These are phyloP conservation scores for Plantago ovata DNA, from an alignment of 257 asterid species.

Conservation along the genomic window DNA sequence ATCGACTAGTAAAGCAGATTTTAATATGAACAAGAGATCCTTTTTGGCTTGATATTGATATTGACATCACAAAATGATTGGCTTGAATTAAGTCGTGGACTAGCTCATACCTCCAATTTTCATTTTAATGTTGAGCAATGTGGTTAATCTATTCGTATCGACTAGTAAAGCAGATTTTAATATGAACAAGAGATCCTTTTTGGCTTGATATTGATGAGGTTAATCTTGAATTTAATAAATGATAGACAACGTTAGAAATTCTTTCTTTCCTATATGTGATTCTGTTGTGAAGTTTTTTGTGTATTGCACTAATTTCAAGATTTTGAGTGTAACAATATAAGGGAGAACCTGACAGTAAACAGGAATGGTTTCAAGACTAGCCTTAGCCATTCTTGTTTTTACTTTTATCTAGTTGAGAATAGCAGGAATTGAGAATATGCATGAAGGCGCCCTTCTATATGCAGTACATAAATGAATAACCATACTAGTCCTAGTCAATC, in stretches of 20 bases:
- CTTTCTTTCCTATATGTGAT: not conserved
- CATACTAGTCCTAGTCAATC: not conserved
- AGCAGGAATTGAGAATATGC: not conserved
- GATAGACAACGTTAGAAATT: not conserved
- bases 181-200: no score
- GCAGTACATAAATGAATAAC: not conserved
- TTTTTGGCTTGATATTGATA: no score
- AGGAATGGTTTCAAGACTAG: not conserved
- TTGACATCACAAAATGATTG: no score
- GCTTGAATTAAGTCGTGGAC: no score
- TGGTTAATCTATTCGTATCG: no score
- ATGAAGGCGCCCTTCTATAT: not conserved
- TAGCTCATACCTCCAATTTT: no score
- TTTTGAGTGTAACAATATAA: not conserved
- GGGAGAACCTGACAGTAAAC: not conserved
- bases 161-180: no score
- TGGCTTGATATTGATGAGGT: not conserved
- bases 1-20: no score
- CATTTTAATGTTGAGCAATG: no score
- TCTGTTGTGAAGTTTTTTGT: not conserved
- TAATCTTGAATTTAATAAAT: not conserved
- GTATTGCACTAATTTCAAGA: not conserved
- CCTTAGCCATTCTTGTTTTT: not conserved
- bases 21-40: no score
- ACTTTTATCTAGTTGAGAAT: not conserved